Percentiles rank a stretch among this genome's conserved stretches.
Conservation (phyloP, 1,139 yeast genomes). For the Pichia sp. region DNA sequence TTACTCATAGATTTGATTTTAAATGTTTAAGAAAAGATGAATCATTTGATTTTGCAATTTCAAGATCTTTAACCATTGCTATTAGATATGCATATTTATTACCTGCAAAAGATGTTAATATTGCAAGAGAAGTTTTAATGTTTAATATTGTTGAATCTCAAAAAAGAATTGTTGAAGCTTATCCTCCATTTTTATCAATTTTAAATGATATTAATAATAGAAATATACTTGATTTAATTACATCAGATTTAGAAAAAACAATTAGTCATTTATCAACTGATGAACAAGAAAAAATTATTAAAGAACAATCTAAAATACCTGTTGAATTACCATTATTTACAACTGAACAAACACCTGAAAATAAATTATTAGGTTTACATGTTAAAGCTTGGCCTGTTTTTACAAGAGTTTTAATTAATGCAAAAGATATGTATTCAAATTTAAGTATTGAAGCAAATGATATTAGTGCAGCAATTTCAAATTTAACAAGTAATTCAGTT, state of each 20-base stretch:
- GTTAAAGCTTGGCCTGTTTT: conserved; percentile 27
- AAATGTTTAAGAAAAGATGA: conserved; percentile 4
- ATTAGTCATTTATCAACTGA: conserved; percentile 8
- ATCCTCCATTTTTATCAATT: conserved; percentile 24
- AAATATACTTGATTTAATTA: conserved; percentile 21
- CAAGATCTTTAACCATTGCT: conserved; percentile 20
- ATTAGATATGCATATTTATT: conserved; percentile 23
- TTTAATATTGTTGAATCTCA: conserved; percentile 23
- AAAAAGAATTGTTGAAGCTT: conserved; percentile 19
- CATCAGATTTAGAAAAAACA: conserved; percentile 15
- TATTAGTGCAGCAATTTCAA: conserved; percentile 32
- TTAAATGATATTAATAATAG: conserved; percentile 22
- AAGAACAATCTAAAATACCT: conserved; percentile 18
- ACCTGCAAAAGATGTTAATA: conserved; percentile 15
- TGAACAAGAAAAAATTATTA: conserved; percentile 12
- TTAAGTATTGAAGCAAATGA: conserved; percentile 23
- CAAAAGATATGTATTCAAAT: conserved; percentile 24
- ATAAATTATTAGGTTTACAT: conserved; percentile 18
- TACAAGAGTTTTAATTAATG: conserved; percentile 21
- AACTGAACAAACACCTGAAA: conserved; percentile 20
- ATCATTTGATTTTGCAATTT: conserved; percentile 19
- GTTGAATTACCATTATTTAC: conserved; percentile 21
- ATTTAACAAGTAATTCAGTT: conserved; percentile 17
- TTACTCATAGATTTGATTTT: conserved; percentile 15
- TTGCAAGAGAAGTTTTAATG: conserved; percentile 21